Conservation (phyloP, 257 asterid genomes). For the Solanum stenotomum region DNA sequence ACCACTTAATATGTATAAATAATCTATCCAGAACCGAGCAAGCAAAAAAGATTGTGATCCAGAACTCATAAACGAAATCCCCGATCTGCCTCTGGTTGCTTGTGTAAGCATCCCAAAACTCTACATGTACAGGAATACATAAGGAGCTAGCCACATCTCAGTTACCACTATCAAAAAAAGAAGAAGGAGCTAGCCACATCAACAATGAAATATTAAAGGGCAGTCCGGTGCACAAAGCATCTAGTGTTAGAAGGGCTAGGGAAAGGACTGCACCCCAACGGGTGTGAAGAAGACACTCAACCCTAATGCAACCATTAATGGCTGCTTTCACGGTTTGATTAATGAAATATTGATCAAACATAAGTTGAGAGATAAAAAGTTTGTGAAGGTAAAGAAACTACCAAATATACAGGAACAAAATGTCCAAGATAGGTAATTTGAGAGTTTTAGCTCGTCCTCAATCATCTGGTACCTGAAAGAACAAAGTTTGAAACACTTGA, state of each 20-base stretch:
- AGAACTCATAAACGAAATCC: not conserved
- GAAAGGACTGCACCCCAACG: not conserved
- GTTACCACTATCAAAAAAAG: not conserved
- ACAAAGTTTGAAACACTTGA: not conserved
- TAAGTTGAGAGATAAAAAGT: not conserved
- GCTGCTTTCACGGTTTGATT: not conserved
- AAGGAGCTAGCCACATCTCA: not conserved
- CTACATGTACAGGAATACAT: not conserved
- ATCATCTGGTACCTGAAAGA: slow-evolving; percentile 67
- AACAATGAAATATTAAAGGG: not conserved
- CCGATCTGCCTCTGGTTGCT: not conserved
- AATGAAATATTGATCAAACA: not conserved
- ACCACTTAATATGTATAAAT: not conserved
- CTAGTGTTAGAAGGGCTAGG: not conserved
- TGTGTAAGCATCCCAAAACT: not conserved
- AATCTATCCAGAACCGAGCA: not conserved
- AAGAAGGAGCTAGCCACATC: not conserved
- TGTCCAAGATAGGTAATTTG: slow-evolving; percentile 85
- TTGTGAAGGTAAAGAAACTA: slow-evolving; percentile 13
- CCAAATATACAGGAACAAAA: slow-evolving; percentile 91
- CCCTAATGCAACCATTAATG: not conserved
- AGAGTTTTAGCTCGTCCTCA: slow-evolving; percentile 76
- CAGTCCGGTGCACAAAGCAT: not conserved
- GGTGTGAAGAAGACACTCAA: not conserved
- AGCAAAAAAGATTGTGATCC: not conserved